A percentile compares a stretch with the other conserved stretches of the same genome.
Conservation (phyloP, 176 grass and related monocot genomes). For the Areca catechu region DNA sequence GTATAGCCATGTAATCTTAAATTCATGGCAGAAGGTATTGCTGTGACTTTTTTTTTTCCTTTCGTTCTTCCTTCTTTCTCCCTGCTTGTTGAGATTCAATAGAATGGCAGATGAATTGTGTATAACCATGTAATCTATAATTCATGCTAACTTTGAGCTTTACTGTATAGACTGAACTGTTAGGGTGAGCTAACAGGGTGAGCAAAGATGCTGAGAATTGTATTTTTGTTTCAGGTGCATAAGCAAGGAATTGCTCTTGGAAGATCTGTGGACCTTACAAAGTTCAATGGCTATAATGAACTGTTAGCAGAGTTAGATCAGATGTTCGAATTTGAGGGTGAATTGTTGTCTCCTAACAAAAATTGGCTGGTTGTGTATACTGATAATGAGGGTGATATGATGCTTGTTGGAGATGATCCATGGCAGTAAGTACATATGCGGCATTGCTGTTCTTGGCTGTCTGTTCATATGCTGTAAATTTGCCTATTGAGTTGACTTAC, state of each 20-base stretch:
- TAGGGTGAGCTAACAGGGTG: background rate
- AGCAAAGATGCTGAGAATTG: background rate
- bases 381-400: slow-evolving; percentile 89
- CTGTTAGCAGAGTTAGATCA: slow-evolving; percentile 66
- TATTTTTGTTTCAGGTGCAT: slow-evolving; percentile 57
- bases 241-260: slow-evolving; percentile 95
- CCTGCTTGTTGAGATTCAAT: no score
- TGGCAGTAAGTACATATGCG: slow-evolving; percentile 54
- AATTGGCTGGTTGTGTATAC: slow-evolving; percentile 92
- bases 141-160: no score
- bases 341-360: slow-evolving; percentile 46
- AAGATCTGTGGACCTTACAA: slow-evolving; percentile 84
- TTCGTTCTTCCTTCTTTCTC: no score
- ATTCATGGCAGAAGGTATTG: no score
- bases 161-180: no score
- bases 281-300: slow-evolving; percentile 61
- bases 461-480: background rate
- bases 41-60: no score
- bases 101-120: no score
- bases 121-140: no score
- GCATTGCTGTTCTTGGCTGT: background rate
- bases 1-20: no score
- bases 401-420: slow-evolving; percentile 96
- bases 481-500: background rate
- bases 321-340: slow-evolving; percentile 88